Evolutionary conservation across 306 rosid species (phyloP), one percentile per base, ranked within the genome.

Genomic region (Boehmeria nivea): DNA sequence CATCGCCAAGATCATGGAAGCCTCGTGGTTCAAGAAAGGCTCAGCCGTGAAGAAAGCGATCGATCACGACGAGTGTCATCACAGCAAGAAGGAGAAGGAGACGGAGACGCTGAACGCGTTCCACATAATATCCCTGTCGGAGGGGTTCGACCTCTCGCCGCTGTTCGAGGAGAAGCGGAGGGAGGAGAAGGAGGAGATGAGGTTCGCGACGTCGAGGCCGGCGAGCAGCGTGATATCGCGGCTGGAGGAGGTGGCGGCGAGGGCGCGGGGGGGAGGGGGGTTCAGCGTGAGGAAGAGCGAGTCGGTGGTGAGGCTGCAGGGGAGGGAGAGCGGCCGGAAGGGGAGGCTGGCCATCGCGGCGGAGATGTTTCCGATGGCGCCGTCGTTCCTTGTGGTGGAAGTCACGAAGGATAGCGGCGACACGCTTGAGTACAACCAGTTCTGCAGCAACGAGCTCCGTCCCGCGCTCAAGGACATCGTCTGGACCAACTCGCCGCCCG

Each of bases 351-450:
- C 84, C 0, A 85, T 93, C 10, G 99, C 81, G 18, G 99, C 94
- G 28, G 94, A 87, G 69, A 85, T 93, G 4, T 87, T 78, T 50
- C 74, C 95, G 5, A 45, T 93, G 1, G 74, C 96, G 57, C 95
- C 95, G 60, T 78, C 96, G 49, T 75, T 93, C 27, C 0, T 83
- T 64, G 95, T 93, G 63, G 95, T 87, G 48, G 99, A 85, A 61
- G 99, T 93, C 24, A 93, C 85, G 95, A 93, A 87, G 66, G 81
- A 87, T 22, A 76, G 26, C 0, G 99, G 99, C 0, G 99, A 93
- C 25, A 83, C 94, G 0, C 65, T 85, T 28, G 99, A 93, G 85
- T 93, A 93, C 26, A 83, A 83, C 28, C 89, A 93, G 20, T 93
- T 93, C 83, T 93, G 99, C 59, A 87, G 69, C 57, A 81, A 93